Base-by-base conservation (phyloP, 495 filamentous ascomycete species). In the Hypoxylon crocopeplum region DNA sequence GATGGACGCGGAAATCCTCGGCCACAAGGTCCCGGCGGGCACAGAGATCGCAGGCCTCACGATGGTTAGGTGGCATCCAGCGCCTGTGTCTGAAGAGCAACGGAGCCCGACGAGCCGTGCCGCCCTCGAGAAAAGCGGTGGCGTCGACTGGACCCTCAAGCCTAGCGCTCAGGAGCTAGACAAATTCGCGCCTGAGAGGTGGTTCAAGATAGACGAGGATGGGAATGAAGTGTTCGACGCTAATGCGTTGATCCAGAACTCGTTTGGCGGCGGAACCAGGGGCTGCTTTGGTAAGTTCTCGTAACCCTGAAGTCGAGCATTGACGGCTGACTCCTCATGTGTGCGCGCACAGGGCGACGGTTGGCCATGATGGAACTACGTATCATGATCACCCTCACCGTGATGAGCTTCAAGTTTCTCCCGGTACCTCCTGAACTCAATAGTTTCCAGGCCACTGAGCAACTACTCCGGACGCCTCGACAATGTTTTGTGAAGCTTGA, bases 1-100 rank as follows among this genome's bases (percentile, higher is more conserved):
- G 0, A 48, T 47, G 1, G 76, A 77, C 46, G 74, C 75, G 7
- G 53, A 60, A 25, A 55, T 72, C 20, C 62, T 74, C 5, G 72
- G 73, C 29, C 69, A 66, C 25, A 53, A 40, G 2, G 65, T 77
- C 4, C 70, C 74, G 4, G 73, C 72, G 33, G 75, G 75, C 7
- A 68, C n/a, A n/a, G n/a, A n/a, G n/a, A n/a, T n/a, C n/a, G n/a
- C n/a, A n/a, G n/a, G n/a, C n/a, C n/a, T 69, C 19, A 56, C 42
- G 7, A 61, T 64, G 13, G 45, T 69, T 4, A 22, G 49, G 12
- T 34, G 51, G 2, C 36, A 71, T 7, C 52, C 62, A 4, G 33
- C 25, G 11, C 47, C 55, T 1, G 57, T 70, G 2, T 56, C 72
- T 33, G 68, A 72, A 44, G 39, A 48, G 1, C 42, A 45, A 41